Base-by-base conservation (phyloP, 2,329 filamentous ascomycete genomes). In the Uncinocarpus reesii region DNA sequence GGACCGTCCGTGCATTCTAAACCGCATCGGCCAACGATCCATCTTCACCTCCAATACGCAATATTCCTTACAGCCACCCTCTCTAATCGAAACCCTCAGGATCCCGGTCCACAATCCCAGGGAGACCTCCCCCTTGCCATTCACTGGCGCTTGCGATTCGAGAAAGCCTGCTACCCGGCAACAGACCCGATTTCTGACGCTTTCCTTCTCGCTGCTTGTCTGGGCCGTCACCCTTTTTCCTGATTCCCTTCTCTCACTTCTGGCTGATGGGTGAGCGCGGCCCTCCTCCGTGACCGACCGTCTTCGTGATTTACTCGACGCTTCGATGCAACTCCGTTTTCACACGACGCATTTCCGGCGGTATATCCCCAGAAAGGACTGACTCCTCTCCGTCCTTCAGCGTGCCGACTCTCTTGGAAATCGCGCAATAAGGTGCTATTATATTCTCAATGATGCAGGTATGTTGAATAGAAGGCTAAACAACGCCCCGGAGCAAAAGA, bases 271-370 rank as follows among this genome's bases (percentile, higher is more conserved):
- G 37, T 31, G 35, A 26, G 20, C 20, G 28, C 16, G 18, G 36
- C 24, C 45, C 36, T 7, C 36, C 28, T 41, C 36, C 49, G 48
- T 50, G 44, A 51, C 50, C 49, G 45, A 38, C 37, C 37, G 45
- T 44, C 46, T 46, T 40, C n/a, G 46, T 47, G 28, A 51, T 52
- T 43, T 56, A 13, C 11, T 56, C 58, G 64, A 63, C 64, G 65
- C 63, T 65, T 67, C 65, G 59, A 69, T 69, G 66, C 64, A 57
- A 61, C 52, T 59, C 57, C 57, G 54, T 56, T 55, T 56, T 53
- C 52, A 52, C 42, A 34, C 24, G 42, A 45, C 53, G 56, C 53
- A 57, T 55, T 55, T 58, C 55, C 58, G 60, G 60, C 62, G 62
- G 60, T 65, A 62, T 58, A 62, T 59, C 62, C 61, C 34, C 26